phyloP scores from a whole-genome alignment of 345 rosid species.

The Luvunga scandens region DNA sequence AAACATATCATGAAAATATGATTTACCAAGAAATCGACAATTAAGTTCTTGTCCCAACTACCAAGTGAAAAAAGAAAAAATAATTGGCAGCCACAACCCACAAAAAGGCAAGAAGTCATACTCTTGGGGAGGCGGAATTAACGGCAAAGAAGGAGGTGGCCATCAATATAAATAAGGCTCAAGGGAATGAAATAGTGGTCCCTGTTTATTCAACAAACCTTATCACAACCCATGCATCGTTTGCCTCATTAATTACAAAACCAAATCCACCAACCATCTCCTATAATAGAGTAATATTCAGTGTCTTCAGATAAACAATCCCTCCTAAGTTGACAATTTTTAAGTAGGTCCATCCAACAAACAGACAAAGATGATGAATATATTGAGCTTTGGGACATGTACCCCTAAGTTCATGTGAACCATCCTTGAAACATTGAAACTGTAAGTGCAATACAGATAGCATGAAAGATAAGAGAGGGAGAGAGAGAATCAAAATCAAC shows the following conservation, averaged over 20 bases:
- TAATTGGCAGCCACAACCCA: background rate
- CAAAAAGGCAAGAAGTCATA: background rate
- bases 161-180: constrained; percentile 3
- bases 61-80: background rate
- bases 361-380: background rate
- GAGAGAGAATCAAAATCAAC: background rate
- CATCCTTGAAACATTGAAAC: background rate
- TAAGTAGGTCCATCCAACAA: background rate
- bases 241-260: background rate
- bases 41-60: background rate
- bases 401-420: background rate
- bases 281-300: background rate
- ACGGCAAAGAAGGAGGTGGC: background rate
- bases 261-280: constrained; percentile 3
- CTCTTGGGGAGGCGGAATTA: background rate
- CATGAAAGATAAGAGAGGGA: background rate
- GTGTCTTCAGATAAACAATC: background rate
- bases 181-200: background rate
- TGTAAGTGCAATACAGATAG: background rate
- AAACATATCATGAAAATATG: background rate
- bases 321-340: background rate
- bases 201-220: background rate
- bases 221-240: background rate
- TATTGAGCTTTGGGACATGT: background rate
- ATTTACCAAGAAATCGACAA: background rate